Evolutionary conservation across 495 filamentous ascomycete species (phyloP).

Genomic region (Aspergillus taichungensis): DNA sequence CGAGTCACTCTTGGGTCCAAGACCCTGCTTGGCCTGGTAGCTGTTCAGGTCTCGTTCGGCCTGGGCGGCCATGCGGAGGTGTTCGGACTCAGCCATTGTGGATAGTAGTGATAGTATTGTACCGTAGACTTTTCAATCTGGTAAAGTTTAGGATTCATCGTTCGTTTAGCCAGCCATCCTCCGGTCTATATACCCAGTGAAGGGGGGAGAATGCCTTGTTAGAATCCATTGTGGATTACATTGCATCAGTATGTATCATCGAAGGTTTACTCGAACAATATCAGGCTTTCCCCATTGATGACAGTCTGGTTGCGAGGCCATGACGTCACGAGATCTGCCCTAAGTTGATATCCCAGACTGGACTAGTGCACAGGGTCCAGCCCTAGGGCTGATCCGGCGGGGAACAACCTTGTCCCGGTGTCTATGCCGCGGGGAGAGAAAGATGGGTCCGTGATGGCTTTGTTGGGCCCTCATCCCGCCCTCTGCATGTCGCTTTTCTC

Average conservation of each 20-base stretch:
- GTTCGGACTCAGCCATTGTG: constrained; percentile 30
- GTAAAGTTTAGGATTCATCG: no score
- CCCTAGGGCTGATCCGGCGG: constrained; percentile 21
- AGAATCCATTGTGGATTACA: not conserved
- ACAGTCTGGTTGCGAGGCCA: not conserved
- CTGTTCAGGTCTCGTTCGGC: constrained; percentile 48
- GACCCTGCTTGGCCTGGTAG: constrained; percentile 41
- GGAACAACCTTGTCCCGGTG: constrained; percentile 19
- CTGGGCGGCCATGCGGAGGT: constrained; percentile 30
- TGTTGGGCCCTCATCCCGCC: no score
- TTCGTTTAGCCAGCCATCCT: no score
- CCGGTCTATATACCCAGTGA: no score
- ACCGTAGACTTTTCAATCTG: no score
- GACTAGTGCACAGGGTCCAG: constrained; percentile 17
- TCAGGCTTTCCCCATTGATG: not conserved
- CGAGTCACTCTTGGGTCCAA: constrained; percentile 34
- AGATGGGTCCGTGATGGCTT: not conserved
- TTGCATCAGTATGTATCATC: constrained; percentile 37
- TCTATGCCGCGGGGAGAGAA: constrained; percentile 20
- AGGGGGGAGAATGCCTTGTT: no score
- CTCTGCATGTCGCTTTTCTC: no score
- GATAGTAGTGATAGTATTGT: not conserved
- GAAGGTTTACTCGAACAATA: constrained; percentile 5
- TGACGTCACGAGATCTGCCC: constrained; percentile 11
- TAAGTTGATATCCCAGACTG: constrained; percentile 10